Evolutionary conservation across 1,284 basidiomycete genomes (phyloP).

Genomic region (Tilletia indica): DNA sequence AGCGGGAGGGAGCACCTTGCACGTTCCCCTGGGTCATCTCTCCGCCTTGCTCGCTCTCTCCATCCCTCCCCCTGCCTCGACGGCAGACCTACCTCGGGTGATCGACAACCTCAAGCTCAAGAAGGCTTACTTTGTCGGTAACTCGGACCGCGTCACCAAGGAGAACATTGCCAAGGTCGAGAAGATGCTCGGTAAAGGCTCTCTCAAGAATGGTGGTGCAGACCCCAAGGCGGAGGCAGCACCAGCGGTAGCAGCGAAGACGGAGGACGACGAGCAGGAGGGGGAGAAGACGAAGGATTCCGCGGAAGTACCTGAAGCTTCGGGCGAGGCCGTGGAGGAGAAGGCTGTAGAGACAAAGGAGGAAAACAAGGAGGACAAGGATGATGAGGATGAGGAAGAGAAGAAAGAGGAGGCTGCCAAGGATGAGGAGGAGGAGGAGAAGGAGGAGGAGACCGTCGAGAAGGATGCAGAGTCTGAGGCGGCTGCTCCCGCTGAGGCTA

Average conservation of each 20-base stretch:
- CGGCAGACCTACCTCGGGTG: conserved; percentile 75
- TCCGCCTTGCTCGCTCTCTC: conserved; percentile 82
- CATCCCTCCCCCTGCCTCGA: conserved; percentile 81
- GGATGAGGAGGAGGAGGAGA: not conserved
- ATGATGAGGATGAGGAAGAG: not conserved
- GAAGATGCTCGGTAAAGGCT: conserved; percentile 33
- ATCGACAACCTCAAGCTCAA: conserved; percentile 89
- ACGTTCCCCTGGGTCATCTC: conserved; percentile 81
- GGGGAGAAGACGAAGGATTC: too few relatives aligned
- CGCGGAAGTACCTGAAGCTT: not conserved
- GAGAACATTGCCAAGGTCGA: conserved; percentile 54
- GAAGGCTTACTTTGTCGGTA: conserved; percentile 84
- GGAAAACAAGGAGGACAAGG: too few relatives aligned
- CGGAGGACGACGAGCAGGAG: not conserved
- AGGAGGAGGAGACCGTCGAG: not conserved
- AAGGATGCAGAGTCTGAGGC: not conserved
- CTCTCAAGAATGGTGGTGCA: not conserved
- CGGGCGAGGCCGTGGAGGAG: not conserved
- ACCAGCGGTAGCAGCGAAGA: not conserved
- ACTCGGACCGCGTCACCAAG: conserved; percentile 61
- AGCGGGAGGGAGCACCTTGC: conserved; percentile 60
- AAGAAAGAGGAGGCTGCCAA: too few relatives aligned
- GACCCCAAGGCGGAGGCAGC: not conserved
- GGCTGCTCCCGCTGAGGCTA: not conserved
- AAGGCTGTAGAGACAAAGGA: too few relatives aligned